Evolutionary conservation across 2,329 filamentous ascomycete genomes (phyloP), one percentile per base, ranked within the genome.

Genomic region (Diaporthe capsici): DNA sequence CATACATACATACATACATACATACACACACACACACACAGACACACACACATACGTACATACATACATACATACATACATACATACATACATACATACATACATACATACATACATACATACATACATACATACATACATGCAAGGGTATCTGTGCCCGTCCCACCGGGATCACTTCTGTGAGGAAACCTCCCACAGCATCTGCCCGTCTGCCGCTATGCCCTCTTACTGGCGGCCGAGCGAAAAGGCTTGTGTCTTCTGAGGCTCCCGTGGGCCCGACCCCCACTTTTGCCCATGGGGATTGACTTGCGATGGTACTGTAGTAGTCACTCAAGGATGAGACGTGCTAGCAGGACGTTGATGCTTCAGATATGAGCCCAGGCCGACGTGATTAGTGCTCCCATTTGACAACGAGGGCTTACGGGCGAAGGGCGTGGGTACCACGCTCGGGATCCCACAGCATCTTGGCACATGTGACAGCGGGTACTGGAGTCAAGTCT

Each of bases 401-500:
- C 47, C 47, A 58, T 63, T 51, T 72, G 71, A 63, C 49, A 72
- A 60, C 57, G 44, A 39, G 34, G 25, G 28, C 47, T 60, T 25
- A 72, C 51, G 67, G 74, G 44, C 13, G 55, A 72, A 34, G 12
- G 63, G n/a, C 44, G 25, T 37, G 42, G 34, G 65, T 70, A 20
- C 6, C 37, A 20, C 34, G 47, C 63, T 42, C 49, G 53, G 74
- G 70, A 61, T 49, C 53, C 61, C 47, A 76, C 74, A 70, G 70
- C 60, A 49, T 57, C 68, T 63, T 44, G 60, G 34, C 61, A 61
- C 55, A 63, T 44, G 73, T 72, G 61, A 63, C 74, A 63, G 75
- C 44, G 57, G 57, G 75, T 60, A 74, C 28, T 25, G 58, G 71
- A 76, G 60, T n/a, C 55, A 51, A 20, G 10, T 47, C 55, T 34